These are phyloP conservation scores for Boletus sensibilis DNA, from an alignment of 768 basidiomycete genomes.

Conservation along the genomic window DNA sequence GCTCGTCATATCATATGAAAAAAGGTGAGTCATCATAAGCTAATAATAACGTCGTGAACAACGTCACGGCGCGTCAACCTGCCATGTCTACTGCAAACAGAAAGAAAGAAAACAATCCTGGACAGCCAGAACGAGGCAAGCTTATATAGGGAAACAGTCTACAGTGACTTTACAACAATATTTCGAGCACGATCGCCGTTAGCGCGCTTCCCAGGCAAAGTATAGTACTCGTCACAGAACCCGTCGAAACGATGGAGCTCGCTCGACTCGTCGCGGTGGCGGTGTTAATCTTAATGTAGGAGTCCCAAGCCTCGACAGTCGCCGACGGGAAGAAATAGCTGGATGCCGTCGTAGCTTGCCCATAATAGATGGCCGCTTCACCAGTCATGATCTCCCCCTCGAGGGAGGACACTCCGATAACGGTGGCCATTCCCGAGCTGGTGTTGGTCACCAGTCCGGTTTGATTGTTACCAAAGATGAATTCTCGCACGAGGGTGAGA, in stretches of 20 bases:
- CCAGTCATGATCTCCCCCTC: conserved; percentile 51
- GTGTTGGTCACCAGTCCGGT: conserved; percentile 52
- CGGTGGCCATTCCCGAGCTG: conserved; percentile 24
- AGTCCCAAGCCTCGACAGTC: conserved; percentile 56
- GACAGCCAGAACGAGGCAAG: too few species aligned
- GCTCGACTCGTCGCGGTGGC: conserved; percentile 24
- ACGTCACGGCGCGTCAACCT: too few species aligned
- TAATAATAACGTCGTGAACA: too few species aligned
- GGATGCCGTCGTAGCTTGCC: conserved; percentile 44
- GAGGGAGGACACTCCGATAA: conserved; percentile 43
- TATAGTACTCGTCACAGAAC: not conserved
- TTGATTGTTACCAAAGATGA: conserved; percentile 61
- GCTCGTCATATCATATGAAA: too few species aligned
- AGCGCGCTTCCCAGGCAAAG: not conserved
- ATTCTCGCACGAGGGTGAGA: conserved; percentile 59
- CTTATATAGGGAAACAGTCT: not conserved
- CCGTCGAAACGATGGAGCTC: not conserved
- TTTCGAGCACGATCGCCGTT: not conserved
- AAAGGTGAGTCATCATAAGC: too few species aligned
- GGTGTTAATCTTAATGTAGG: conserved; percentile 47
- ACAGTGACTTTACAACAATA: not conserved
- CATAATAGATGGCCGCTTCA: conserved; percentile 54
- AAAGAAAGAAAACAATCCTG: too few species aligned
- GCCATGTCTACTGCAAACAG: too few species aligned
- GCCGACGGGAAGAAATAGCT: conserved; percentile 55